Base-by-base conservation (phyloP, 1,284 basidiomycete genomes). In the Stygiomarasmius scandens region DNA sequence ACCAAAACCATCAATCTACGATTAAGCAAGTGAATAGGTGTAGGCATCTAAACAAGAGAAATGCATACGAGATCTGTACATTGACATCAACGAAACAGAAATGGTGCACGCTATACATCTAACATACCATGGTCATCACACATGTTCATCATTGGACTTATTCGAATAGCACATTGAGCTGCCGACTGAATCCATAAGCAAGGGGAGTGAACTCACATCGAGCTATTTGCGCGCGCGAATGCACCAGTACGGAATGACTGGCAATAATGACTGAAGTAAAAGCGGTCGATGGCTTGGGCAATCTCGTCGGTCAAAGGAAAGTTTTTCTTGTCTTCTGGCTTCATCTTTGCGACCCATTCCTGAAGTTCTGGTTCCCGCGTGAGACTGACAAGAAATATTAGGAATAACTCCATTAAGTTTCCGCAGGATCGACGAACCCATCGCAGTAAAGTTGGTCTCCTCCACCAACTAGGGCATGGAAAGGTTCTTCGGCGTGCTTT, bases 231-330 rank as follows among this genome's bases (percentile, higher is more conserved):
- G 55, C 90, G 81, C 1, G 93, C 93, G 71, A 98, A 99, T 0
- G 94, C 94, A 8, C 96, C 96, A 49, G 85, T 85, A 58, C 95
- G 82, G 76, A 97, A 98, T 52, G 80, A 74, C 53, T 88, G 82
- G 65, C 93, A 95, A 74, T 98, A 98, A 69, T 97, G 95, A 64
- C 90, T 92, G 80, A 95, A 95, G 69, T 85, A 87, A 68, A 90
- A 93, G 49, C 95, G 83, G 69, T 98, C 95, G 54, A 98, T 86
- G n/a, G 92, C 89, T 5, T 78, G 68, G 54, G 74, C 72, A 64
- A 98, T 92, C 63, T 94, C 92, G 2, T 85, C 77, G 0, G 90
- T 91, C 8, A 97, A 70, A 0, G 77, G 79, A 66, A 80, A 86
- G 1, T 64, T 67, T 63, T 86, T 82, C 74, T 92, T 95, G 49